Evolutionary conservation across 176 grass and related monocot species (phyloP), one percentile per base, ranked within the genome.

Genomic region (Triticum turgidum): DNA sequence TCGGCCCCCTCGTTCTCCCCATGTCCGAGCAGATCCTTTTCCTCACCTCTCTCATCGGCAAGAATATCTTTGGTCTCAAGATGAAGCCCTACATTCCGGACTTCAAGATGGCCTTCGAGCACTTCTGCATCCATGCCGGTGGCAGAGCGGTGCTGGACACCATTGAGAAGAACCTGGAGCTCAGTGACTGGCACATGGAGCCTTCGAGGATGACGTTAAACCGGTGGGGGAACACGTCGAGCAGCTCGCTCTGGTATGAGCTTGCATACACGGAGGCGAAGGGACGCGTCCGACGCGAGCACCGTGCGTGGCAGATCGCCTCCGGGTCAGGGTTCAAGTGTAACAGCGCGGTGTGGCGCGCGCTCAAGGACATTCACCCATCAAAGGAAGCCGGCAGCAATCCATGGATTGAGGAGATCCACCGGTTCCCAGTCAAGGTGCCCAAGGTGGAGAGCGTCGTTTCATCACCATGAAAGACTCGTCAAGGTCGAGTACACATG

Each of bases 71-170:
- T 63, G 89, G 87, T 8, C 69, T 91, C 44, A 77, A 35, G 18
- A 41, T 91, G 0, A 63, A 38, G 35, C 96, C 93, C 5, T 98
- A 98, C 76, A 86, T 96, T 39, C 96, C 96, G 7, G 96, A 98
- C 75, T 98, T 98, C 88, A 98, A 96, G 90, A 87, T 90, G 90
- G 96, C 94, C 5, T 98, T 98, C 82, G 94, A 96, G 11, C 96
- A 98, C 87, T 98, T 98, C 69, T 98, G 96, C 86, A 92, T 98
- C 91, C 96, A 98, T 76, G 96, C 96, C 1, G 94, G 96, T 1
- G 96, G 96, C 0, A 25, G 90, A 5, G 96, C 96, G 0, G 93
- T 98, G 82, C 84, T 98, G 1, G 96, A 98, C 74, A 91, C 91
- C 47, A 86, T 98, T 42, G 96, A 98, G 90, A 88, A 90, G 77